Percentiles rank a stretch among this genome's conserved stretches.
These are phyloP conservation scores for Raphidocelis subcapitata DNA, from an alignment of 139 green algal genomes.

Conservation along the genomic window DNA sequence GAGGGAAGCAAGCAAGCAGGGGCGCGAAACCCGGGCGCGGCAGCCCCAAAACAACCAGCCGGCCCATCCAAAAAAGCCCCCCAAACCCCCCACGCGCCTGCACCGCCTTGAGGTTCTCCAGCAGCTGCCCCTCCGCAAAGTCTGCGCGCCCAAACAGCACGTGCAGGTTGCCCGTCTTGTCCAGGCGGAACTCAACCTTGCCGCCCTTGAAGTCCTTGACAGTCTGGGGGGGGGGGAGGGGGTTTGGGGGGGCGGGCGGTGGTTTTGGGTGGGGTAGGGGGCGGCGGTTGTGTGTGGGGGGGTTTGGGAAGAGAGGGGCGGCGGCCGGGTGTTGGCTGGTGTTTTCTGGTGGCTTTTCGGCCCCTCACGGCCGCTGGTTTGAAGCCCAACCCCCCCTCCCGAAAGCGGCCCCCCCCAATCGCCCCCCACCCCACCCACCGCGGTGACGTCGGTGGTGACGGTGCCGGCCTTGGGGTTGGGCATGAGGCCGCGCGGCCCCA, in stretches of 20 bases:
- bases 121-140: slow-evolving; percentile 87
- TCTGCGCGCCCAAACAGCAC: slow-evolving; percentile 89
- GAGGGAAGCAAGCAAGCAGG: too few relatives aligned
- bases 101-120: slow-evolving; percentile 93
- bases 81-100: slow-evolving; percentile 42
- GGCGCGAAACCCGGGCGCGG: too few relatives aligned
- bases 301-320: not conserved
- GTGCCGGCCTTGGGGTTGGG: slow-evolving; percentile 99
- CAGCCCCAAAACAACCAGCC: too few relatives aligned
- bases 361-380: not conserved
- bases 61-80: too few relatives aligned
- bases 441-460: slow-evolving; percentile 94
- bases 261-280: not conserved
- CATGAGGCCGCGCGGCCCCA: slow-evolving; percentile 96
- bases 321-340: too few relatives aligned
- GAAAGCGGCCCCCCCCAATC: too few relatives aligned
- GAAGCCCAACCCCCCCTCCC: too few relatives aligned
- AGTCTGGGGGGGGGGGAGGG: slow-evolving; percentile 58
- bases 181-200: slow-evolving; percentile 98
- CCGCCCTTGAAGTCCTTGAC: slow-evolving; percentile 98
- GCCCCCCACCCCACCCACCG: slow-evolving; percentile 72
- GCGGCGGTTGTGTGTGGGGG: not conserved
- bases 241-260: not conserved
- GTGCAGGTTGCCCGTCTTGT: slow-evolving; percentile 98
- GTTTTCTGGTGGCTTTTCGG: too few relatives aligned